These are phyloP conservation scores for Thymus mandschuricus DNA, from an alignment of 257 asterid genomes.

Conservation along the genomic window DNA sequence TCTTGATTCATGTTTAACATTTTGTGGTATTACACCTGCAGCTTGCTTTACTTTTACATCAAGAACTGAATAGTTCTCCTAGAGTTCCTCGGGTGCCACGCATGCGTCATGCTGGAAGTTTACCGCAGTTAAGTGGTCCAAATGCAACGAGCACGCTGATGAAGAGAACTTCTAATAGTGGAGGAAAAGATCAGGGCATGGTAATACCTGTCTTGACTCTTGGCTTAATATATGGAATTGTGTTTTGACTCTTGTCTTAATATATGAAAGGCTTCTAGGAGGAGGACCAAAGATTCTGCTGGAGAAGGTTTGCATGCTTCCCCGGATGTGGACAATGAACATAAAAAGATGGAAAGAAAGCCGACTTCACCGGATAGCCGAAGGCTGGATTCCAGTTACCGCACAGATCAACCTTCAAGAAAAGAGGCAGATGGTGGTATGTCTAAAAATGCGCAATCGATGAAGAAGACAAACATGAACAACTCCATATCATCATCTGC, in stretches of 20 bases:
- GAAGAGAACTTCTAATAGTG: slow-evolving; percentile 65
- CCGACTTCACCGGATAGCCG: slow-evolving; percentile 57
- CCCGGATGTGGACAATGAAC: slow-evolving; percentile 57
- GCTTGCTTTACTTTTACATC: slow-evolving; percentile 96
- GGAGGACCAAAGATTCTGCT: slow-evolving; percentile 67
- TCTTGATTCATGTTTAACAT: slow-evolving; percentile 21
- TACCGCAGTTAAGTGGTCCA: slow-evolving; percentile 78
- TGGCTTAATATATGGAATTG: slow-evolving; percentile 18
- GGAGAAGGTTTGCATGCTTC: slow-evolving; percentile 61
- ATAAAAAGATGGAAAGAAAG: slow-evolving; percentile 61
- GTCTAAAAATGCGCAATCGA: slow-evolving; percentile 43
- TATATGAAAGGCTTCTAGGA: slow-evolving; percentile 60
- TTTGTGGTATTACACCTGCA: slow-evolving; percentile 40
- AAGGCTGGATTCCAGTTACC: slow-evolving; percentile 54
- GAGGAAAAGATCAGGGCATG: slow-evolving; percentile 72
- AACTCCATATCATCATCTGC: slow-evolving; percentile 56
- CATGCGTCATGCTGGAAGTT: slow-evolving; percentile 95
- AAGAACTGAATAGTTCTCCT: slow-evolving; percentile 97
- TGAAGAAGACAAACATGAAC: slow-evolving; percentile 55
- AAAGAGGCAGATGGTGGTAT: slow-evolving; percentile 58
- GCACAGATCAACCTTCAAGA: slow-evolving; percentile 49
- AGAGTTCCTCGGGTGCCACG: slow-evolving; percentile 97
- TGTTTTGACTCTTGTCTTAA: slow-evolving; percentile 23
- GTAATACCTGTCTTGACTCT: slow-evolving; percentile 43
- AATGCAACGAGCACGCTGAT: slow-evolving; percentile 67